These are phyloP conservation scores for Rutstroemia sp. DNA, from an alignment of 2,329 filamentous ascomycete genomes.

Conservation along the genomic window DNA sequence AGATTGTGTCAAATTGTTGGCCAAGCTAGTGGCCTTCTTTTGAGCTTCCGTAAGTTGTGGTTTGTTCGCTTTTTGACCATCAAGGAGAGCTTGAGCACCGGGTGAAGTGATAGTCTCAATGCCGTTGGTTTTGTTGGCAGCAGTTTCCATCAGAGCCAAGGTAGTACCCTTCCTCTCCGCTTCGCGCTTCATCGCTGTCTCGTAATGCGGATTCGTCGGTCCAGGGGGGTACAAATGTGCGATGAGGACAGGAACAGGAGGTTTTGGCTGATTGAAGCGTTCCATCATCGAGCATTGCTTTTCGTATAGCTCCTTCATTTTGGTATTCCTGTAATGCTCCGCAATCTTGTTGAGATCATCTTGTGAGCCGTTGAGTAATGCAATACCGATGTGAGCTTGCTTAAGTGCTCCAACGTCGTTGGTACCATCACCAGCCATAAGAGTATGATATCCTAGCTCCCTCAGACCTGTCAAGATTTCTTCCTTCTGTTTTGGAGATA, in stretches of 20 bases:
- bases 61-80: conserved; percentile 39
- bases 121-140: conserved; percentile 43
- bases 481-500: conserved; percentile 98
- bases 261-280: conserved; percentile 86
- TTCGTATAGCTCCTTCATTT: conserved; percentile 98
- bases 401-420: conserved; percentile 97
- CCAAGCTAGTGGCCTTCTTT: conserved; percentile 68
- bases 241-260: conserved; percentile 87
- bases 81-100: conserved; percentile 51
- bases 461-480: conserved; percentile 95
- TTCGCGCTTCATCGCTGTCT: conserved; percentile 85
- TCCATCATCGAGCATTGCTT: conserved; percentile 90
- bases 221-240: conserved; percentile 92
- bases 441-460: conserved; percentile 92
- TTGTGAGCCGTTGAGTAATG: conserved; percentile 86
- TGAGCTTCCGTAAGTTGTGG: conserved; percentile 57
- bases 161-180: conserved; percentile 69
- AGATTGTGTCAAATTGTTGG: conserved; percentile 75
- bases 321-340: conserved; percentile 87
- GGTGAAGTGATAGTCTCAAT: conserved; percentile 61
- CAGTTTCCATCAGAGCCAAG: conserved; percentile 42
- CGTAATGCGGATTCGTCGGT: conserved; percentile 84
- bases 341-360: conserved; percentile 88
- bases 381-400: conserved; percentile 95
- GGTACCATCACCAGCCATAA: conserved; percentile 98